These are phyloP conservation scores for Calonectria pteridis DNA, from an alignment of 2,329 filamentous ascomycete species.

Conservation along the genomic window DNA sequence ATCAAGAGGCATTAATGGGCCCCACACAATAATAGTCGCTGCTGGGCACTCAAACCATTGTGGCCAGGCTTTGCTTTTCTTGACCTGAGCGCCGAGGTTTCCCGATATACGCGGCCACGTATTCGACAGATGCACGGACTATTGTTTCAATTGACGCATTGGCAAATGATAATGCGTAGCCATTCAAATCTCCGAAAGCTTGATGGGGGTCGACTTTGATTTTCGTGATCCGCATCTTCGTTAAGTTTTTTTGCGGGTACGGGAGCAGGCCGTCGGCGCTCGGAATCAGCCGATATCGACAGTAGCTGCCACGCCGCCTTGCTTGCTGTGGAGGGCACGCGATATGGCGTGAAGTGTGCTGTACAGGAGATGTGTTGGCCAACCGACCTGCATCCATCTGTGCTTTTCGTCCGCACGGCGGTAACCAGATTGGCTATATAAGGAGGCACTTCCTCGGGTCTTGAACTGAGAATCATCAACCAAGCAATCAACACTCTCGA, in stretches of 20 bases:
- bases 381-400: background rate
- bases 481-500: slow-evolving; percentile 9
- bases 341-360: background rate
- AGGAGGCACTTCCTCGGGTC: background rate
- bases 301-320: slow-evolving; percentile 7
- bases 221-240: slow-evolving; percentile 8
- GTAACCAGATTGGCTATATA: background rate
- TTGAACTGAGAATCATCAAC: background rate
- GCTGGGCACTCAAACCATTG: background rate
- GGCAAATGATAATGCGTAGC: background rate
- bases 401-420: background rate
- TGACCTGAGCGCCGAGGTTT: slow-evolving; percentile 4
- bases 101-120: slow-evolving; percentile 4
- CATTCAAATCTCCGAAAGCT: background rate
- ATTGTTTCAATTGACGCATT: slow-evolving; percentile 3
- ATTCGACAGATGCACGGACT: background rate
- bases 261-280: background rate
- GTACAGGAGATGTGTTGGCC: background rate
- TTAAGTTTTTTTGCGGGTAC: background rate
- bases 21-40: background rate
- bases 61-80: slow-evolving; percentile 6
- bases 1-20: background rate
- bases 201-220: background rate
- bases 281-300: slow-evolving; percentile 8
- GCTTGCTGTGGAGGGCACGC: background rate